Base-by-base conservation (phyloP, 2,329 filamentous ascomycete genomes). In the Coniella lustricola region DNA sequence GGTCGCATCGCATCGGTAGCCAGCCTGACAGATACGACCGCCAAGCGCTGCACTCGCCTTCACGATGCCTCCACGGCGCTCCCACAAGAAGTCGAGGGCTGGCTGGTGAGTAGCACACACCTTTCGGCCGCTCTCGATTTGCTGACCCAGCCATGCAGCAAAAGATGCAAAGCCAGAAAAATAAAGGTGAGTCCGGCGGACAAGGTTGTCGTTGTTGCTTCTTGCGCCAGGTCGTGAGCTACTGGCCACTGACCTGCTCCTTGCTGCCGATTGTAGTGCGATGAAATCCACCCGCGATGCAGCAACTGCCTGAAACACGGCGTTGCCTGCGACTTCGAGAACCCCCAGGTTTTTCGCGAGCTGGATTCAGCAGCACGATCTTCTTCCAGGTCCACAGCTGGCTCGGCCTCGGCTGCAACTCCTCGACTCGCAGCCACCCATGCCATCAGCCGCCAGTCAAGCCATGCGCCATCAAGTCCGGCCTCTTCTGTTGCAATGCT, bases 31-130 rank as follows among this genome's bases (percentile, higher is more conserved):
- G 20, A 45, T 21, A 41, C n/a, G 10, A 50, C 29, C 17, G 17
- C 29, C n/a, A n/a, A 29, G 21, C 17, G 4, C 14, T 33, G 29
- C 25, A 33, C 40, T 10, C 8, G 29, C 29, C 40, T 16, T 32
- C 49, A 55, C 41, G 40, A 84, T 84, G 80, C 78, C 81, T 52
- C 81, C 81, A 25, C 71, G 81, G 59, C 73, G 81, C 61, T 82
- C 81, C 36, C 82, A 86, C 64, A 85, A 83, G 61, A 86, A 85
- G 68, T 84, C 80, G 49, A 75, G 82, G 56, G 76, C 81, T 44
- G 82, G 82, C 39, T 86, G 82, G 58, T 47, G 12, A 40, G 44
- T 47, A 29, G 20, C 22, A 39, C 14, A 32, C 17, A n/a, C 39
- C 31, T 29, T 18, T 17, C 72, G 21, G 13, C 22, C n/a, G 38